These are phyloP conservation scores for Cutaneotrichosporon dermatis DNA, from an alignment of 1,284 basidiomycete genomes.

Conservation along the genomic window DNA sequence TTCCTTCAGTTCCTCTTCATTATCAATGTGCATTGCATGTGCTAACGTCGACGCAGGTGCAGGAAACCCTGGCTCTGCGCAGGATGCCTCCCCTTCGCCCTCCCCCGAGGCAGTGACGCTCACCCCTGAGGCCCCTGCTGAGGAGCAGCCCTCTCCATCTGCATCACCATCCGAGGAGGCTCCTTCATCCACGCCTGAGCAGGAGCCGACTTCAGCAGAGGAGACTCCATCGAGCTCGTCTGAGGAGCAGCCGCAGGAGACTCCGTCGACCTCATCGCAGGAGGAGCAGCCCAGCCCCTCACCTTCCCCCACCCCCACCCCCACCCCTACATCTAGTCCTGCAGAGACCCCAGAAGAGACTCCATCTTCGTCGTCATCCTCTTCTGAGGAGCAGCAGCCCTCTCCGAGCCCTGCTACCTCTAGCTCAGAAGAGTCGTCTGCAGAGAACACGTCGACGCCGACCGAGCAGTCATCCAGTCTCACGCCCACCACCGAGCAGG, in stretches of 20 bases:
- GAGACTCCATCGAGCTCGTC: neutral
- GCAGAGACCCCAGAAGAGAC: neutral
- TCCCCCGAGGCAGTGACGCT: neutral
- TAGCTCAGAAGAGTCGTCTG: neutral
- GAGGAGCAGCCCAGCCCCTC: neutral
- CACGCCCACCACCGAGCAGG: too few relatives aligned
- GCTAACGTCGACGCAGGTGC: neutral
- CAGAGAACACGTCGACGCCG: neutral
- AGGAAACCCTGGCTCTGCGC: neutral
- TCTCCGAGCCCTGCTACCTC: neutral
- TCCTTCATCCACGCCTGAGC: neutral
- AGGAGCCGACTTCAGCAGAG: conserved; percentile 4
- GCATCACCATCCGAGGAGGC: neutral
- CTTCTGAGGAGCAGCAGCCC: neutral
- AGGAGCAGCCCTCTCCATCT: neutral
- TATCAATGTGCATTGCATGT: too few relatives aligned
- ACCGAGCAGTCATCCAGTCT: neutral
- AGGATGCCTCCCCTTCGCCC: too few relatives aligned
- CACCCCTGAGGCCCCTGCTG: neutral
- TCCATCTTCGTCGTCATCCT: neutral
- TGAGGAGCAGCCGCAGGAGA: neutral
- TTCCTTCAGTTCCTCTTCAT: too few relatives aligned
- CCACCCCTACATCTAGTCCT: too few relatives aligned
- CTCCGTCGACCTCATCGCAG: neutral
- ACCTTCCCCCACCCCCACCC: neutral